These are phyloP conservation scores for Sistotremastrum niveocremeum DNA, from an alignment of 768 basidiomycete genomes.

Conservation along the genomic window DNA sequence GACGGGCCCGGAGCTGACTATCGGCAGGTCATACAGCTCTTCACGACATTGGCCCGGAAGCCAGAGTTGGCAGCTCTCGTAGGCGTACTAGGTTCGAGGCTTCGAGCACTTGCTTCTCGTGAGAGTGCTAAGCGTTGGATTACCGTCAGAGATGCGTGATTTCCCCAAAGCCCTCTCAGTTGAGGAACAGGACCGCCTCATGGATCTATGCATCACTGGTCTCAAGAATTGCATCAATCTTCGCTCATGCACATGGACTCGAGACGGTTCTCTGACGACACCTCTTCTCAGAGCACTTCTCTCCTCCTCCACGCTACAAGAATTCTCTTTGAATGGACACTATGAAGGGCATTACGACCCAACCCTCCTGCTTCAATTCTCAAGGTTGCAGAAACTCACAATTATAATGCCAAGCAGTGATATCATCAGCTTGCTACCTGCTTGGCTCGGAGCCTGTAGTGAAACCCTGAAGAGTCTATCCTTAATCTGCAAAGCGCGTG, in stretches of 20 bases:
- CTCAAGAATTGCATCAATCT: slow-evolving; percentile 51
- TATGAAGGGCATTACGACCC: slow-evolving; percentile 42
- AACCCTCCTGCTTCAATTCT: slow-evolving; percentile 33
- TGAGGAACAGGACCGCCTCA: slow-evolving; percentile 19
- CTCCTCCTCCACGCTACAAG: slow-evolving; percentile 27
- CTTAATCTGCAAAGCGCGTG: slow-evolving; percentile 53
- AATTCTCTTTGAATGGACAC: slow-evolving; percentile 63
- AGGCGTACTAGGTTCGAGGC: slow-evolving; percentile 37
- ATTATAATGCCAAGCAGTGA: slow-evolving; percentile 61
- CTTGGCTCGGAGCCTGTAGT: slow-evolving; percentile 37
- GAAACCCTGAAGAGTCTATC: slow-evolving; percentile 41
- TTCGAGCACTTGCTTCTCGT: not conserved
- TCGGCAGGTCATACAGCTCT: slow-evolving; percentile 45
- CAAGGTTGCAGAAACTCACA: slow-evolving; percentile 38
- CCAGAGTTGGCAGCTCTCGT: slow-evolving; percentile 48
- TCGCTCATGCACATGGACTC: slow-evolving; percentile 60
- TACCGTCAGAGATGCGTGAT: slow-evolving; percentile 47
- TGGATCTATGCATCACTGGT: slow-evolving; percentile 31
- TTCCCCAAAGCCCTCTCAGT: slow-evolving; percentile 43
- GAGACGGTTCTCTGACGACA: slow-evolving; percentile 58
- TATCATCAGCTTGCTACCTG: slow-evolving; percentile 34
- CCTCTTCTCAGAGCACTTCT: slow-evolving; percentile 40
- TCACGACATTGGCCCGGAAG: slow-evolving; percentile 41
- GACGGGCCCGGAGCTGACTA: not conserved
- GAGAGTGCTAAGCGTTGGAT: not conserved